Percentiles rank a stretch among this genome's conserved stretches.
phyloP scores from a whole-genome alignment of 1,284 basidiomycete species.

The Sparassis latifolia region DNA sequence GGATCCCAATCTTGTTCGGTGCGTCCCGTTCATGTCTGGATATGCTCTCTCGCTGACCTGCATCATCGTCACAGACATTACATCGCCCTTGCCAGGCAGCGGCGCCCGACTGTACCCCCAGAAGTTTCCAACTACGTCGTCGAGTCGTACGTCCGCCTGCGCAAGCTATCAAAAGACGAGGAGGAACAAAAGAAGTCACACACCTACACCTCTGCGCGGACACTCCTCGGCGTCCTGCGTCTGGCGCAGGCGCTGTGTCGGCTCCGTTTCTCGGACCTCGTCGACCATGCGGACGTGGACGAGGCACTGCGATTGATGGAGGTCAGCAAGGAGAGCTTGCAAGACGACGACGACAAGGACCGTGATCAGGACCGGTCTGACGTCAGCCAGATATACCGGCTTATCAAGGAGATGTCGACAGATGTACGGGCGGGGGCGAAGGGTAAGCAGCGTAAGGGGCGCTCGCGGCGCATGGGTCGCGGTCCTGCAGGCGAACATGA shows the following conservation, averaged over 20 bases:
- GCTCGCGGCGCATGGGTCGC: slow-evolving; percentile 45
- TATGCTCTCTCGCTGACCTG: background rate
- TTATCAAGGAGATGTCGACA: slow-evolving; percentile 82
- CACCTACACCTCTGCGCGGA: slow-evolving; percentile 95
- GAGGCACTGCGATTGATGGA: slow-evolving; percentile 97
- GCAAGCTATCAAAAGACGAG: slow-evolving; percentile 89
- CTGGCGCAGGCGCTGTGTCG: slow-evolving; percentile 93
- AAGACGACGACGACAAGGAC: slow-evolving; percentile 67
- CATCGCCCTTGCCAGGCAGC: slow-evolving; percentile 89
- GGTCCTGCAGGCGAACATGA: slow-evolving; percentile 65
- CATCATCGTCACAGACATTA: slow-evolving; percentile 63
- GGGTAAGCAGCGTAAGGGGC: slow-evolving; percentile 31
- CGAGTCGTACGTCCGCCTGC: slow-evolving; percentile 91
- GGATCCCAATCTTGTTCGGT: slow-evolving; percentile 87
- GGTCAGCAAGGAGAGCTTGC: slow-evolving; percentile 86
- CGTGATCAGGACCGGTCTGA: slow-evolving; percentile 70
- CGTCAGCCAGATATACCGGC: slow-evolving; percentile 79
- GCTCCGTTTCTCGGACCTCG: slow-evolving; percentile 76
- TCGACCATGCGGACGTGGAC: slow-evolving; percentile 87
- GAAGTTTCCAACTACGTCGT: slow-evolving; percentile 92
- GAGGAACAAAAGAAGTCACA: slow-evolving; percentile 85
- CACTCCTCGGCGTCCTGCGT: slow-evolving; percentile 90
- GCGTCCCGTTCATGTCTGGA: slow-evolving; percentile 11
- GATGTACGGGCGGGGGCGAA: slow-evolving; percentile 31
- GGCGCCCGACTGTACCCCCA: slow-evolving; percentile 82